Conservation (phyloP, 2,329 filamentous ascomycete species). For the Fusarium tricinctum region DNA sequence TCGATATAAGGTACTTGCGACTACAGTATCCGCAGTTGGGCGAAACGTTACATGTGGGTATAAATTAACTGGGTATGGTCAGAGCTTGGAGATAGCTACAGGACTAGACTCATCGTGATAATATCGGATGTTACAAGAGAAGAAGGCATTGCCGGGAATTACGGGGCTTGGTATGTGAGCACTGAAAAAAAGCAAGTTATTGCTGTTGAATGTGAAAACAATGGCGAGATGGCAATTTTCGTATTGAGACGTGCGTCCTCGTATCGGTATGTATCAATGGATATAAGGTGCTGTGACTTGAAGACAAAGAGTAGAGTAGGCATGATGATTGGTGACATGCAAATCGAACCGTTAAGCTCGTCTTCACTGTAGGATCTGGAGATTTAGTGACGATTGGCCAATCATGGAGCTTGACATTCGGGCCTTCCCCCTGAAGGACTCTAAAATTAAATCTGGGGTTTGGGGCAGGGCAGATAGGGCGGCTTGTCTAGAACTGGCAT, state of each 20-base stretch:
- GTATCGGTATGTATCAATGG: slow-evolving; percentile 16
- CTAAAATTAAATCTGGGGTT: slow-evolving; percentile 47
- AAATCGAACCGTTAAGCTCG: slow-evolving; percentile 8
- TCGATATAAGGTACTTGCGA: slow-evolving; percentile 5
- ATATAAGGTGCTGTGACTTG: slow-evolving; percentile 9
- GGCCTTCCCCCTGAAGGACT: slow-evolving; percentile 44
- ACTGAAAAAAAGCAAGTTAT: background rate
- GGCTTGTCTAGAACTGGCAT: slow-evolving; percentile 1
- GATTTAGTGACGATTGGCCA: slow-evolving; percentile 18
- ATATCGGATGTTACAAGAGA: slow-evolving; percentile 28
- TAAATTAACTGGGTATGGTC: slow-evolving; percentile 32
- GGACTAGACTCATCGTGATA: slow-evolving; percentile 16
- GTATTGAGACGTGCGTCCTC: slow-evolving; percentile 14
- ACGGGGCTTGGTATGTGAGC: slow-evolving; percentile 5
- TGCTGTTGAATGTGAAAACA: background rate
- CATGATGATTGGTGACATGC: slow-evolving; percentile 14
- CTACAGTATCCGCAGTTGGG: slow-evolving; percentile 26
- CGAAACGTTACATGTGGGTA: slow-evolving; percentile 45
- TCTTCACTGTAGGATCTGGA: slow-evolving; percentile 10
- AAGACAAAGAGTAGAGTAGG: background rate
- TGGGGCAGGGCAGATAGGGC: background rate
- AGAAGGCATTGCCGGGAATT: slow-evolving; percentile 26
- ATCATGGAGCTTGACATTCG: slow-evolving; percentile 44
- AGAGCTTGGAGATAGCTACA: slow-evolving; percentile 19
- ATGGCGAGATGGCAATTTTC: slow-evolving; percentile 4